phyloP scores from a whole-genome alignment of 2,329 filamentous ascomycete species.

The Fusarium proliferatum region DNA sequence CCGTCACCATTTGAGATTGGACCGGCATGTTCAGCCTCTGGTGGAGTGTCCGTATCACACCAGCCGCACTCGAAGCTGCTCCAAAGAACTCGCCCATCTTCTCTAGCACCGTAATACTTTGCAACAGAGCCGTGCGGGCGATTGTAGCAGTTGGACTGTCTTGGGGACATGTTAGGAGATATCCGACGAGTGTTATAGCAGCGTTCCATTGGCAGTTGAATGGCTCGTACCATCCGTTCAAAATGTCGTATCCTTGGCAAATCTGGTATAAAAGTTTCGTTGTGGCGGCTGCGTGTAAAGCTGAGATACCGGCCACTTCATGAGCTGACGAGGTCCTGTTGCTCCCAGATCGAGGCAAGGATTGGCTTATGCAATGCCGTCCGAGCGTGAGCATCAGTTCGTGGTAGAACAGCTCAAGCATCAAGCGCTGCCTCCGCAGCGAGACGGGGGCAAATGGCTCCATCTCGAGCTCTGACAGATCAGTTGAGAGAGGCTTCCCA shows the following conservation, averaged over 20 bases:
- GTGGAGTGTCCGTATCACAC: background rate
- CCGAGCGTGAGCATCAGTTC: background rate
- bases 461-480: background rate
- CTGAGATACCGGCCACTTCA: background rate
- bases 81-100: background rate
- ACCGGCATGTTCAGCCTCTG: background rate
- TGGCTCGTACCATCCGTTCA: background rate
- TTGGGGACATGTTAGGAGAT: background rate
- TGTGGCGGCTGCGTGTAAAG: background rate
- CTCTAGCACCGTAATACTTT: background rate
- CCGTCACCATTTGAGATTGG: accelerated
- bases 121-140: background rate
- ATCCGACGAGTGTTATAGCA: background rate
- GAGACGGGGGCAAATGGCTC: background rate
- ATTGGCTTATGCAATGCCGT: background rate
- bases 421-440: background rate
- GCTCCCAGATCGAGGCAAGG: background rate
- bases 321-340: accelerated
- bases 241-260: background rate
- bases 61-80: background rate
- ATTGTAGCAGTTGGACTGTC: accelerated
- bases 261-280: background rate
- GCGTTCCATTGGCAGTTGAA: background rate
- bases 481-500: background rate
- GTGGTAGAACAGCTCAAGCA: background rate